Evolutionary conservation across 2,329 filamentous ascomycete species (phyloP), one percentile per base, ranked within the genome.

Genomic region (Penicillium griseofulvum): DNA sequence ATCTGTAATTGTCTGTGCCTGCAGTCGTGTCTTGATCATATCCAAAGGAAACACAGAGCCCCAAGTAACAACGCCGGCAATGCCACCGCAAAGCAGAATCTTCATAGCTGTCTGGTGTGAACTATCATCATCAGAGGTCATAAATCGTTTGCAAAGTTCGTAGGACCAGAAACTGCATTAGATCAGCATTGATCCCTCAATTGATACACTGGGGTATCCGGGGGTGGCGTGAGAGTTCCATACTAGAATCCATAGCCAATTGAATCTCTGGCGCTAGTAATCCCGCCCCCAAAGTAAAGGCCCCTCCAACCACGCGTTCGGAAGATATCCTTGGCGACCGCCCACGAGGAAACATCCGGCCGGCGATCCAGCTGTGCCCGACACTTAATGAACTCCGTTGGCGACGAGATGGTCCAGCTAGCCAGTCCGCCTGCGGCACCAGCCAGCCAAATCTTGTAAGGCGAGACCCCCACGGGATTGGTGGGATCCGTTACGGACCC

Each of bases 181-280:
- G 10, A 38, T 42, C n/a, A 52, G 46, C 24, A 39, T 37, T 17
- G 47, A 26, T 53, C 37, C 29, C 29, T 29, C 22, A 51, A 38
- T 54, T 61, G 43, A 59, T 52, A 38, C 49, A 38, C 33, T 33
- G 52, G 52, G 57, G 36, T 39, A 55, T 51, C 43, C 17, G 53
- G 59, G 53, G 49, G 41, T 59, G 42, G 46, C 34, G 41, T 29
- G 50, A 42, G 10, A 29, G 41, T 42, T 51, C 68, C 81, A 66
- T 78, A 85, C 82, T 97, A 97, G 73, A 97, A 97, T 0, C 92
- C 93, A 74, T 97, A 97, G n/a, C 93, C 93, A 52, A 97, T 83
- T 55, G 88, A 87, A 74, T 97, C 93, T 47, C 93, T 82, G 38
- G 93, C 70, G 50, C 88, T 90, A 0, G 93, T 97, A 16, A 97